Conservation (phyloP, 495 filamentous ascomycete genomes). For the Corynascus novoguineensis region DNA sequence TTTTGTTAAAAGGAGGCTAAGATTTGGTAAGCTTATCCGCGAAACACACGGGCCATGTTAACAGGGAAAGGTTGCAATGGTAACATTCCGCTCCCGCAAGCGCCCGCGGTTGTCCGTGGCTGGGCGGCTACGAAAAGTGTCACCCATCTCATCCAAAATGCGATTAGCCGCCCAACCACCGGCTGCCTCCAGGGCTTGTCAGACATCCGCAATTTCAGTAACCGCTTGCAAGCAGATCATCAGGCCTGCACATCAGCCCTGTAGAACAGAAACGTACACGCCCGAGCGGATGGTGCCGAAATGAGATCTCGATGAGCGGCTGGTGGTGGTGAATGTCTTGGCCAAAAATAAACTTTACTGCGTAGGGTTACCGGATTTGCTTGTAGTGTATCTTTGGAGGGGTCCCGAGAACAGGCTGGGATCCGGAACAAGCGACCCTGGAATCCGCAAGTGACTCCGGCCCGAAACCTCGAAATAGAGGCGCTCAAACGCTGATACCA, state of each 20-base stretch:
- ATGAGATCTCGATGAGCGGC: constrained; percentile 19
- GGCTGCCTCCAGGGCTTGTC: constrained; percentile 16
- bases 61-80: not conserved
- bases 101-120: constrained; percentile 1
- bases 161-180: constrained; percentile 12
- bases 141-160: not conserved
- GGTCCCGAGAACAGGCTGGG: not conserved
- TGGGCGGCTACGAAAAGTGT: constrained; percentile 12
- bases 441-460: too few species aligned
- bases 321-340: constrained; percentile 7
- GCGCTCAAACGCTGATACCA: not conserved
- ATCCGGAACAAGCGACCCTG: not conserved
- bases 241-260: constrained; percentile 5
- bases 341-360: constrained; percentile 12
- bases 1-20: not conserved
- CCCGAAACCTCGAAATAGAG: too few species aligned
- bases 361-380: too few species aligned
- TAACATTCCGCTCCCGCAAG: constrained; percentile 5
- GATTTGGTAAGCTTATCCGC: not conserved
- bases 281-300: constrained; percentile 2
- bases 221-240: constrained; percentile 21
- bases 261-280: not conserved
- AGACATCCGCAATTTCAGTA: constrained; percentile 31
- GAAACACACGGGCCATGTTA: not conserved
- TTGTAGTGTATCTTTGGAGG: too few species aligned